Evolutionary conservation across 306 rosid genomes (phyloP).

Genomic region (Quillaja saponaria): DNA sequence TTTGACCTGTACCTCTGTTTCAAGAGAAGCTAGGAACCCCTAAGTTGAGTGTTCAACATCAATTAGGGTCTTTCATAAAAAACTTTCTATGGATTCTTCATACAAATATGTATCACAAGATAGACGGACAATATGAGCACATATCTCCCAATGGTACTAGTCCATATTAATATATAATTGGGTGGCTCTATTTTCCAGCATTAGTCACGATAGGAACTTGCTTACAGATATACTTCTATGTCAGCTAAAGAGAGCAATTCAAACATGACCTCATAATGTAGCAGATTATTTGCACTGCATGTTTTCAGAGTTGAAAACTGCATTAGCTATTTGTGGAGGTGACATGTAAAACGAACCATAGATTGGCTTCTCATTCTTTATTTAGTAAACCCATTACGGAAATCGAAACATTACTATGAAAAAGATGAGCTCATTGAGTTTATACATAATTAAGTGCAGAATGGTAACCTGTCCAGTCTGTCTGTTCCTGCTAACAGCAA

Average conservation of each 20-base stretch:
- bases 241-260: conserved; percentile 7
- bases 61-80: conserved; percentile 5
- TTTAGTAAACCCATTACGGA: conserved; percentile 17
- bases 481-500: conserved; percentile 94
- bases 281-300: conserved; percentile 9
- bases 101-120: conserved; percentile 12
- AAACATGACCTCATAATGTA: conserved; percentile 1
- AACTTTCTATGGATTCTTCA: too few species aligned
- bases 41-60: conserved; percentile 9
- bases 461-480: conserved; percentile 81
- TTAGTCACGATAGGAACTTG: background rate
- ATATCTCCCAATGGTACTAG: conserved; percentile 12
- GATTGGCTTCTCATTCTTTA: conserved; percentile 1
- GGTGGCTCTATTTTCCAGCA: background rate
- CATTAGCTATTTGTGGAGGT: background rate
- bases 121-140: too few species aligned
- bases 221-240: background rate
- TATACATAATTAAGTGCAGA: conserved; percentile 16
- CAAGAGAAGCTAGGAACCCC: background rate
- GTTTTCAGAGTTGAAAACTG: background rate
- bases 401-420: conserved; percentile 1
- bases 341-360: conserved; percentile 1
- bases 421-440: conserved; percentile 5
- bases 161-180: conserved; percentile 3
- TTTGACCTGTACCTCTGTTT: conserved; percentile 10